Base-by-base conservation (phyloP, 2,329 filamentous ascomycete genomes). In the Dactylonectria macrodidyma region DNA sequence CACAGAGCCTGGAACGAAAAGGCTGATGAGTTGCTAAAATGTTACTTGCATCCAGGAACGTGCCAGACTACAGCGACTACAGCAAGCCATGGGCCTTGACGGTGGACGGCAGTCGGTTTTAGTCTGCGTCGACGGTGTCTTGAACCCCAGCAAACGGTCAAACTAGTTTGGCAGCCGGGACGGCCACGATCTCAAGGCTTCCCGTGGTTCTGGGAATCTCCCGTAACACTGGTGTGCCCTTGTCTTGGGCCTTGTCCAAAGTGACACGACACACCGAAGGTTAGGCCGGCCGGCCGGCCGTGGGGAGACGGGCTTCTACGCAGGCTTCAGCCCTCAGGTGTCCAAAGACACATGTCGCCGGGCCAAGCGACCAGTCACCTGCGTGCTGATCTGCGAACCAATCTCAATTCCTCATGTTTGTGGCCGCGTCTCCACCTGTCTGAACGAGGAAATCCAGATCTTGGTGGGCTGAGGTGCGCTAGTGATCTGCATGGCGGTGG, bases 21-120 rank as follows among this genome's bases (percentile, higher is more conserved):
- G 59, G 65, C 70, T 73, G 69, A 73, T 68, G 72, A 77, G 75
- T 75, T 67, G 72, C 69, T 69, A 67, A 69, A 63, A 66, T 73
- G 72, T 74, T 72, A 73, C 75, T 73, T 70, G 70, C 71, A 75
- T 76, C 68, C 75, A 77, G 75, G 75, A 77, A 77, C 75, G 74
- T 74, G 75, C 71, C 62, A 76, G 67, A 66, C 75, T 77, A 77
- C 71, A 67, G 74, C 73, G 66, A 66, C 75, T 76, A 77, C 71
- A 68, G 74, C 74, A 77, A 77, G 75, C 75, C 73, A 76, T 76
- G 60, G 58, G 69, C 56, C 68, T 63, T 71, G 74, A 74, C 67
- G 63, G 72, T 73, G 63, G 70, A 70, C 73, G 74, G 74, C 71
- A 73, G 74, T 76, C 68, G 55, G 60, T 59, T 61, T 71, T 76